These are phyloP conservation scores for Linum trigynum DNA, from an alignment of 345 rosid genomes.

Conservation along the genomic window DNA sequence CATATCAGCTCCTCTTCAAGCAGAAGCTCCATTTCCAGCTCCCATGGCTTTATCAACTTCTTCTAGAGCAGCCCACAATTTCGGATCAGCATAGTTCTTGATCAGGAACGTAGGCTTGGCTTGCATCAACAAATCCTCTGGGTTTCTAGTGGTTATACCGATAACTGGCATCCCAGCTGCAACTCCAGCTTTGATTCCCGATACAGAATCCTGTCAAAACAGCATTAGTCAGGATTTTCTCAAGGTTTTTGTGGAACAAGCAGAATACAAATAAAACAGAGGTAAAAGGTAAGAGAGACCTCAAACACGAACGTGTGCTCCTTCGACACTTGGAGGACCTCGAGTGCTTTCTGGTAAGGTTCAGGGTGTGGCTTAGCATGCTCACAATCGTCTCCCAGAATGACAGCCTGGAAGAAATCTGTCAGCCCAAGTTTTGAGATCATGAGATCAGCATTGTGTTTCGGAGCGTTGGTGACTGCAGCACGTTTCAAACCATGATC, in stretches of 20 bases:
- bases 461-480: conserved; percentile 38
- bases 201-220: conserved; percentile 27
- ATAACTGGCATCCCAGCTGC: conserved; percentile 38
- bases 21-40: not conserved
- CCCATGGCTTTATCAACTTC: conserved; percentile 13
- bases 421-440: conserved; percentile 23
- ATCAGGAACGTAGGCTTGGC: conserved; percentile 27
- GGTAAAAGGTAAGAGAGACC: conserved; percentile 10
- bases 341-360: conserved; percentile 35
- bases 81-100: conserved; percentile 24
- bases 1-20: not conserved
- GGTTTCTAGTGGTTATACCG: conserved; percentile 29
- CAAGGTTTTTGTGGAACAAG: not conserved
- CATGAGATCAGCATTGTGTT: conserved; percentile 28
- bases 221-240: too few species aligned
- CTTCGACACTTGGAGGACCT: conserved; percentile 23
- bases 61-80: conserved; percentile 25
- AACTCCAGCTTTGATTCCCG: conserved; percentile 36
- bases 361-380: conserved; percentile 35
- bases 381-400: conserved; percentile 27
- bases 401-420: conserved; percentile 26
- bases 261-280: not conserved
- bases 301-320: conserved; percentile 33
- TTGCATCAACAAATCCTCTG: conserved; percentile 16
- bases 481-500: conserved; percentile 32